Conservation (phyloP, 371 early-diverging fungal species). For the Mortierella sp. region DNA sequence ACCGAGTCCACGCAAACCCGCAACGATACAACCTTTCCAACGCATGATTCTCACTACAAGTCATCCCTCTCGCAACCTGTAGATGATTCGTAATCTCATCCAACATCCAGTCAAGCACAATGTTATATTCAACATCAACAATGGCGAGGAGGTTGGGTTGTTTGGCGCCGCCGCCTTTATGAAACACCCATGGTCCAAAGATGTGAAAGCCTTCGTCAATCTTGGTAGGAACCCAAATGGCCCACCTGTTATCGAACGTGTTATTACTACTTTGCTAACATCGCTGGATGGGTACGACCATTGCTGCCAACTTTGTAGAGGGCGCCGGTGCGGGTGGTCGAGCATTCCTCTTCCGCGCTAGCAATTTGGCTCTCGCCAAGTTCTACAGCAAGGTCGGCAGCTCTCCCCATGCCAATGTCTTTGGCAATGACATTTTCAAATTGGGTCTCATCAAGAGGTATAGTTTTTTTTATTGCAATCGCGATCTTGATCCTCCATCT, state of each 20-base stretch:
- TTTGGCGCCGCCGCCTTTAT: conserved; percentile 79
- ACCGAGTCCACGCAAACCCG: no score
- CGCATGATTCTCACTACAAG: no score
- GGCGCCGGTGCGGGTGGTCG: conserved; percentile 85
- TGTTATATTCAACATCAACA: conserved; percentile 86
- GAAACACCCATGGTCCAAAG: conserved; percentile 79
- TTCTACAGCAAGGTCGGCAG: conserved; percentile 57
- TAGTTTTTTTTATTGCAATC: no score
- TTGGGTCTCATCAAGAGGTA: conserved; percentile 70
- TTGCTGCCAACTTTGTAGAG: conserved; percentile 54
- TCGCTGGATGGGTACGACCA: not conserved
- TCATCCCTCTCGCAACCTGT: not conserved
- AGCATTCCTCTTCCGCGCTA: conserved; percentile 74
- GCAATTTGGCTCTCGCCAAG: conserved; percentile 62
- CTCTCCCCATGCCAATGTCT: conserved; percentile 60
- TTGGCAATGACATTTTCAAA: conserved; percentile 78
- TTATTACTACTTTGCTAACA: not conserved
- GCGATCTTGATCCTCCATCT: no score
- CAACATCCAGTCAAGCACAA: conserved; percentile 64
- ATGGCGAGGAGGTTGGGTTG: conserved; percentile 86
- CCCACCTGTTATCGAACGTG: not conserved
- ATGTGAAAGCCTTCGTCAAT: conserved; percentile 83
- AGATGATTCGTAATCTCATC: conserved; percentile 70
- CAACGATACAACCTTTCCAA: no score
- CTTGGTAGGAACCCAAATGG: conserved; percentile 58